These are phyloP conservation scores for Physocladia obscura DNA, from an alignment of 192 early-diverging fungal genomes.

Conservation along the genomic window DNA sequence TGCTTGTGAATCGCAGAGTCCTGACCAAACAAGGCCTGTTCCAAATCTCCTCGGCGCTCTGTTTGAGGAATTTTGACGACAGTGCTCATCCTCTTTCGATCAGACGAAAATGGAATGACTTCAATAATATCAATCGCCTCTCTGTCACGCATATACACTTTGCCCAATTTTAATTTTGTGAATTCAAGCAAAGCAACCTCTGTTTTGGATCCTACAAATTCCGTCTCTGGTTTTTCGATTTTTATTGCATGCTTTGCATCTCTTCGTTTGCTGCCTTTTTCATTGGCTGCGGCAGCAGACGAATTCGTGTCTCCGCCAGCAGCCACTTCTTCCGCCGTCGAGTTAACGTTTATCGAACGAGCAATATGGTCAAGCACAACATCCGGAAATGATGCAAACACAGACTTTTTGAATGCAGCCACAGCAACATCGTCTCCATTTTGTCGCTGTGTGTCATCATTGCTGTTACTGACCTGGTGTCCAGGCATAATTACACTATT, in stretches of 20 bases:
- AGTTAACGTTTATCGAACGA: constrained; percentile 42
- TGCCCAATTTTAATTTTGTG: constrained; percentile 63
- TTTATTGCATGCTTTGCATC: not conserved
- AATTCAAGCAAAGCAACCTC: constrained; percentile 89
- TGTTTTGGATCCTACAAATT: constrained; percentile 88
- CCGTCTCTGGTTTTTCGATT: not conserved
- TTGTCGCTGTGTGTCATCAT: too few relatives aligned
- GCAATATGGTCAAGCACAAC: constrained; percentile 20
- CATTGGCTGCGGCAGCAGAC: not conserved
- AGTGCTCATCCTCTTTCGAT: constrained; percentile 91
- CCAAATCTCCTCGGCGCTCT: constrained; percentile 4
- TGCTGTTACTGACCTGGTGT: too few relatives aligned
- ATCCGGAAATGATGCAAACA: constrained; percentile 6
- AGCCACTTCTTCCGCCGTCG: constrained; percentile 35
- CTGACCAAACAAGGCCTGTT: constrained; percentile 11
- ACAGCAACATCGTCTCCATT: too few relatives aligned
- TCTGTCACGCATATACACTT: constrained; percentile 65
- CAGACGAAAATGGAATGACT: constrained; percentile 87
- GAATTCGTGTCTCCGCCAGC: not conserved
- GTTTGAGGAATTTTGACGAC: constrained; percentile 51
- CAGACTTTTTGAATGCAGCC: not conserved
- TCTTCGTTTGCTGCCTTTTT: not conserved
- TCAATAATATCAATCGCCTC: constrained; percentile 62
- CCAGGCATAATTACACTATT: too few relatives aligned
- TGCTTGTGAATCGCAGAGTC: constrained; percentile 37